Percentiles rank a stretch among this genome's conserved stretches.
Evolutionary conservation across 305 asterid species (phyloP).

Genomic region (Fraxinus xanthoxyloides): DNA sequence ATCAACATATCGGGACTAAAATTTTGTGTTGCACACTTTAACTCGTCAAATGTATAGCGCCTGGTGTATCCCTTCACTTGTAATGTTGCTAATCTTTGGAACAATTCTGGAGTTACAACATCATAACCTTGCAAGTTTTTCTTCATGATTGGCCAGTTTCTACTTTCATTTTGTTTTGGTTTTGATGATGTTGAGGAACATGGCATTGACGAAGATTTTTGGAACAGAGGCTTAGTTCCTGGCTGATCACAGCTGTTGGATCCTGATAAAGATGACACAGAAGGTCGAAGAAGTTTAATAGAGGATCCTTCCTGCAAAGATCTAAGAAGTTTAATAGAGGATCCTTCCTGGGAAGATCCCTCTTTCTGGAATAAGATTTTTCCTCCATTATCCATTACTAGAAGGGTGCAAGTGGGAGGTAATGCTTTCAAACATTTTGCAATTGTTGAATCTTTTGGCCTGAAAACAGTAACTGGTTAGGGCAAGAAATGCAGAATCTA

Average conservation of each 20-base stretch:
- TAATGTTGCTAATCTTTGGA: constrained; percentile 37
- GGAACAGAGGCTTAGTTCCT: constrained; percentile 28
- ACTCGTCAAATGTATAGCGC: constrained; percentile 42
- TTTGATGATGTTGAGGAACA: constrained; percentile 37
- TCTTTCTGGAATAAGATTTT: constrained; percentile 47
- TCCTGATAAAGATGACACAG: constrained; percentile 40
- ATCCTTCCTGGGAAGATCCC: constrained; percentile 78
- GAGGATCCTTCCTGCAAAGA: constrained; percentile 56
- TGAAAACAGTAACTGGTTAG: constrained; percentile 29
- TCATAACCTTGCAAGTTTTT: constrained; percentile 25
- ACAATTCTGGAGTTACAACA: constrained; percentile 29
- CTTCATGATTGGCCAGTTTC: constrained; percentile 17
- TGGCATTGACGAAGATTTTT: constrained; percentile 61
- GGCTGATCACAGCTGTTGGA: constrained; percentile 29
- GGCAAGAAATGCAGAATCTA: background rate
- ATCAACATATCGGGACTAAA: constrained; percentile 46
- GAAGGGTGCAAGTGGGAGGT: constrained; percentile 79
- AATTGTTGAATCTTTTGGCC: constrained; percentile 39
- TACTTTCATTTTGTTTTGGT: constrained; percentile 29
- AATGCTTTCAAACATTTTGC: constrained; percentile 47
- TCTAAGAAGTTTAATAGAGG: constrained; percentile 30
- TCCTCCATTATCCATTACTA: constrained; percentile 59
- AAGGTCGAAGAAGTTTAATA: constrained; percentile 30
- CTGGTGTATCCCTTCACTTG: constrained; percentile 34
- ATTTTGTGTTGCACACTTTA: constrained; percentile 38